Base-by-base conservation (phyloP, 179 eudicot species). In the Heliamphora pulchella region DNA sequence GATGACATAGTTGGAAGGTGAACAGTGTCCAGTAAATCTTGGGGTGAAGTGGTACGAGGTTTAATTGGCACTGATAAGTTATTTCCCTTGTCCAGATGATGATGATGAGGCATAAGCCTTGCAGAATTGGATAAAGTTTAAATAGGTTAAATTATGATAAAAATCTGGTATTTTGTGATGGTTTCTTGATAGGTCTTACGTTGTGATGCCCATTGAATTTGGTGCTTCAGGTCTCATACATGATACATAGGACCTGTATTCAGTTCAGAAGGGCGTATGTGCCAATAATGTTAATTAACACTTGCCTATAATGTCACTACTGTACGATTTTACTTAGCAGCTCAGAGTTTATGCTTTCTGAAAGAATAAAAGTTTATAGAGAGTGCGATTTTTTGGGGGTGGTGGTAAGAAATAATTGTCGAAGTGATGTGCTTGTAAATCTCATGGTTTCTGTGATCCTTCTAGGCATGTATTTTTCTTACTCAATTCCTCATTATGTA, bases 1-100 rank as follows among this genome's bases (percentile, higher is more conserved):
- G 43, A 73, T 73, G 61, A 54, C 44, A 14, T 5, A 51, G 44
- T 51, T 72, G 58, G 76, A 18, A 53, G 4, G 44, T 72, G 46
- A 75, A 39, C 46, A 75, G 50, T 57, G 51, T 39, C 57, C 22
- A 9, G 55, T 76, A 59, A 48, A n/a, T 76, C 62, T 59, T 59
- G 39, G 20, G 17, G 10, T 44, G 9, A 70, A 13, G 22, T 22
- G 44, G 53, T 11, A 43, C 13, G 69, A 58, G 54, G 69, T 76
- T 62, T 46, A 44, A 47, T 61, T 76, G 79, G n/a, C 63, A 54
- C 54, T 39, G 18, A 20, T 39, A 39, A 22, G 47, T 73, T 47
- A 2, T 57, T 15, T 13, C 65, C 50, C 13, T 18, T 77, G 79
- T 48, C 55, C 44, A 17, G 43, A 47, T 22, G 64, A 31, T 14